A percentile compares a stretch with the other conserved stretches of the same genome.
phyloP scores from a whole-genome alignment of 192 early-diverging fungal genomes.

The Umbelopsis sp. region DNA sequence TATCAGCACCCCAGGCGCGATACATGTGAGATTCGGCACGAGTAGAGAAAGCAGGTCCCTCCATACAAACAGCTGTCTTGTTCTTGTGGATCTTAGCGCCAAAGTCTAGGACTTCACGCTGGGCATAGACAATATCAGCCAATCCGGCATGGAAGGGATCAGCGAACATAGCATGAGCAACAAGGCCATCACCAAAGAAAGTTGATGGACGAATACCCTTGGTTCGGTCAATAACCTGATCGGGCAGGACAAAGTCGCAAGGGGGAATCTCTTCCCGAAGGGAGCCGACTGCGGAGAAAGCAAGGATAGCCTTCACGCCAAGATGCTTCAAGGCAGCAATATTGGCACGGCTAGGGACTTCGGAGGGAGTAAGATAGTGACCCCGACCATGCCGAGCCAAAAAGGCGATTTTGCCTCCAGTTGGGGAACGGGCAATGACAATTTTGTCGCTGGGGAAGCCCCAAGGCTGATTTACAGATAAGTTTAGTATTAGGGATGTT shows the following conservation, averaged over 20 bases:
- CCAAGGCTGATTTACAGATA: slow-evolving; percentile 62
- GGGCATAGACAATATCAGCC: slow-evolving; percentile 69
- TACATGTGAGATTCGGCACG: slow-evolving; percentile 97
- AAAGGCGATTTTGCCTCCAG: slow-evolving; percentile 88
- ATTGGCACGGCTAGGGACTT: slow-evolving; percentile 95
- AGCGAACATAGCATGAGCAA: slow-evolving; percentile 90
- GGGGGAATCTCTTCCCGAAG: slow-evolving; percentile 92
- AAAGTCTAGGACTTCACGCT: slow-evolving; percentile 39
- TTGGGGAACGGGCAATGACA: slow-evolving; percentile 70
- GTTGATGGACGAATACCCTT: slow-evolving; percentile 93
- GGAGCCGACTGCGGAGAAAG: slow-evolving; percentile 96
- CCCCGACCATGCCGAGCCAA: slow-evolving; percentile 93
- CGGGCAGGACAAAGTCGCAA: slow-evolving; percentile 92
- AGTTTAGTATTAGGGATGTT: no score
- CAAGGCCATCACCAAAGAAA: slow-evolving; percentile 91
- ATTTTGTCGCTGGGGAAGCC: slow-evolving; percentile 89
- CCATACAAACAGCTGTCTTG: slow-evolving; percentile 96
- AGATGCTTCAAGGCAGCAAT: slow-evolving; percentile 96
- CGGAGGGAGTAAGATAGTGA: slow-evolving; percentile 83
- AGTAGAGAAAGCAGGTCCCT: slow-evolving; percentile 97
- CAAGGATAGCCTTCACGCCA: slow-evolving; percentile 90
- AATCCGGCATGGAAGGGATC: slow-evolving; percentile 88
- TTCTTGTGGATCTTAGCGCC: slow-evolving; percentile 61
- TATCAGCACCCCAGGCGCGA: slow-evolving; percentile 86
- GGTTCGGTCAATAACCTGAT: slow-evolving; percentile 97